Percentiles rank a stretch among this genome's conserved stretches.
Evolutionary conservation across 2,329 filamentous ascomycete species (phyloP).

Genomic region (Beauveria brongniartii): DNA sequence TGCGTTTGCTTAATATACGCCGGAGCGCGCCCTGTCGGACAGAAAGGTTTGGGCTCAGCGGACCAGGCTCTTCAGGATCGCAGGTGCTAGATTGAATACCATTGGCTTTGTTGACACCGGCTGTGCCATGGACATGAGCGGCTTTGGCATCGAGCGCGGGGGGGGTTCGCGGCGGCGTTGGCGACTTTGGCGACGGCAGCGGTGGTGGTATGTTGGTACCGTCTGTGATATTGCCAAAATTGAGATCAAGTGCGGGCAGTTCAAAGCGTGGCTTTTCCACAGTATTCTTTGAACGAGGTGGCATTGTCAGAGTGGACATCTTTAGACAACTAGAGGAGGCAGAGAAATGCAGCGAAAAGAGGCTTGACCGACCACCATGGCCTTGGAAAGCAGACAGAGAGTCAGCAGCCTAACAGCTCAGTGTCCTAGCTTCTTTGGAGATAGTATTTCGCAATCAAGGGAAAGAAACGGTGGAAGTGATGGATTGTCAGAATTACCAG

Average conservation of each 20-base stretch:
- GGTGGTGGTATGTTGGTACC: conserved; percentile 54
- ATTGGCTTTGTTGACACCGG: conserved; percentile 25
- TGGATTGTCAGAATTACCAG: background rate
- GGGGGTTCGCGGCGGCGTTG: conserved; percentile 33
- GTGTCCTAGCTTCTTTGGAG: background rate
- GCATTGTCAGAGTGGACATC: conserved; percentile 5
- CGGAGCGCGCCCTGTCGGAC: conserved; percentile 48
- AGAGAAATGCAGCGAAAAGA: background rate
- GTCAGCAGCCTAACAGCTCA: background rate
- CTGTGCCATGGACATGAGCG: conserved; percentile 1
- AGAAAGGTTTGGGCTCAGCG: conserved; percentile 44
- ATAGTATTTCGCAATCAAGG: background rate
- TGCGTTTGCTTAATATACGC: conserved; percentile 47
- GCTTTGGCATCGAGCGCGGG: conserved; percentile 17
- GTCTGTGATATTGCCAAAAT: conserved; percentile 51
- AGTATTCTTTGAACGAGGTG: conserved; percentile 6
- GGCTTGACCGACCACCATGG: background rate
- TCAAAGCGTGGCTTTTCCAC: conserved; percentile 36
- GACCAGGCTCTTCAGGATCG: conserved; percentile 41
- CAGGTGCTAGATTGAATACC: conserved; percentile 40
- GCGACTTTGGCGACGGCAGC: conserved; percentile 45
- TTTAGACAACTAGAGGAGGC: background rate
- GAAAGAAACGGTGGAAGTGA: background rate
- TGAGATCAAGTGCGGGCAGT: conserved; percentile 50
- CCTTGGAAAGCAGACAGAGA: background rate